These are phyloP conservation scores for Nannizziopsis arthrosporioides DNA, from an alignment of 2,329 filamentous ascomycete genomes.

Conservation along the genomic window DNA sequence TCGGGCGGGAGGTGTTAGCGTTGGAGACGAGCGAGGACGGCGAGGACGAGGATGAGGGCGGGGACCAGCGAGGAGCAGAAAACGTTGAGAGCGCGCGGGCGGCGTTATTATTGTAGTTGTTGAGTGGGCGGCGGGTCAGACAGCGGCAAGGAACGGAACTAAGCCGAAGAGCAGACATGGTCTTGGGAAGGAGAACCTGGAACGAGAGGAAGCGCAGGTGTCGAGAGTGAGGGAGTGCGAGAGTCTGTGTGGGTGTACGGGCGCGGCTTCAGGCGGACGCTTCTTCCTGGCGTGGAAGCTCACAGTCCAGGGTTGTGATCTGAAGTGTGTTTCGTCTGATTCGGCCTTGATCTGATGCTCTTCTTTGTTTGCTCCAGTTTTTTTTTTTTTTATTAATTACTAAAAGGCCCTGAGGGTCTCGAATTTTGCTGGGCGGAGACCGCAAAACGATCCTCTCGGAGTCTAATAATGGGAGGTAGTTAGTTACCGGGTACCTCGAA, in stretches of 20 bases:
- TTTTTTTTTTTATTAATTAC: too few species aligned
- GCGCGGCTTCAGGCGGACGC: neutral
- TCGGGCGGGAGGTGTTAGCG: slow-evolving; percentile 16
- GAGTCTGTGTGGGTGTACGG: neutral
- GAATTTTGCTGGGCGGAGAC: too few species aligned
- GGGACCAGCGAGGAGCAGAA: slow-evolving; percentile 10
- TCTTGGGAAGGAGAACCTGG: slow-evolving; percentile 14
- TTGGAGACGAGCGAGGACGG: slow-evolving; percentile 22
- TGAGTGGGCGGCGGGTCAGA: slow-evolving; percentile 19
- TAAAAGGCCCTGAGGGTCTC: too few species aligned
- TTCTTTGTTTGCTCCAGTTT: too few species aligned
- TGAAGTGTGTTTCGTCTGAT: too few species aligned
- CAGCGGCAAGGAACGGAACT: slow-evolving; percentile 31
- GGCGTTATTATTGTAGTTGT: neutral
- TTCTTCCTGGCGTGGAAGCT: too few species aligned
- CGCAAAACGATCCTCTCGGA: too few species aligned
- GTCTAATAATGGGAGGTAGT: slow-evolving; percentile 7
- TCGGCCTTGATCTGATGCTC: too few species aligned
- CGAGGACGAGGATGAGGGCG: slow-evolving; percentile 18
- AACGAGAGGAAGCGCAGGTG: neutral
- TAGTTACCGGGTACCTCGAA: neutral
- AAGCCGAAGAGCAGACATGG: slow-evolving; percentile 30
- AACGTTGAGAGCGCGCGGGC: slow-evolving; percentile 12
- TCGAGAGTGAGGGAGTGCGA: neutral
- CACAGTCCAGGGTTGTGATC: too few species aligned